Base-by-base conservation (phyloP, 495 filamentous ascomycete species). In the Aspergillus incahuasiensis region DNA sequence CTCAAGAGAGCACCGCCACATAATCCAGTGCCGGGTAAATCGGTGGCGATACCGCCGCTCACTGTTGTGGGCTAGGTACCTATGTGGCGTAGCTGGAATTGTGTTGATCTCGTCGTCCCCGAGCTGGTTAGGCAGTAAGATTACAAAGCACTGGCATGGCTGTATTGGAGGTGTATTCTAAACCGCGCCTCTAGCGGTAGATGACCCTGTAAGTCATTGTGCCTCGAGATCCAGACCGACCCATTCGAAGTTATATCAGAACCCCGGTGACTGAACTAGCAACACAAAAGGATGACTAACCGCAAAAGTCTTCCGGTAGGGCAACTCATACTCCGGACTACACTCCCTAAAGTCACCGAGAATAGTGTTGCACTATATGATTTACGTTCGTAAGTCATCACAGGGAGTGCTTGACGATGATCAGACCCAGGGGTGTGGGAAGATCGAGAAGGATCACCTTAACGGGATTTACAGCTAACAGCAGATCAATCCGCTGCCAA, bases 401-500 rank as follows among this genome's bases (percentile, higher is more conserved):
- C 45, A 54, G 44, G 20, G 52, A 30, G n/a, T 44, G 56, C 47
- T 44, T 56, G 46, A 50, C 54, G 44, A 52, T 53, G 58, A 48
- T 49, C 58, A 60, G 53, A 60, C 58, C 53, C 57, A 60, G 48
- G 35, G 58, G 58, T 24, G 47, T 53, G 58, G 58, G 50, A 47
- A 40, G 57, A 46, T 59, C 30, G 45, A 54, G 40, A 47, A 34
- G 32, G 53, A 40, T 18, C 13, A 2, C n/a, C 9, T 40, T 22
- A 19, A 54, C 13, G 40, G 52, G 38, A 48, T 41, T 46, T 39
- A 32, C 22, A 48, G 44, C 40, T 40, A 53, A 42, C 22, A 48
- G 44, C 40, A 46, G 58, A 48, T 56, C 49, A 43, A 40, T 35
- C 58, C 48, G 49, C 46, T 43, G 53, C 58, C 58, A 56, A 60